Evolutionary conservation across 441 rosid species (phyloP).

Genomic region (Omphalea diandra): DNA sequence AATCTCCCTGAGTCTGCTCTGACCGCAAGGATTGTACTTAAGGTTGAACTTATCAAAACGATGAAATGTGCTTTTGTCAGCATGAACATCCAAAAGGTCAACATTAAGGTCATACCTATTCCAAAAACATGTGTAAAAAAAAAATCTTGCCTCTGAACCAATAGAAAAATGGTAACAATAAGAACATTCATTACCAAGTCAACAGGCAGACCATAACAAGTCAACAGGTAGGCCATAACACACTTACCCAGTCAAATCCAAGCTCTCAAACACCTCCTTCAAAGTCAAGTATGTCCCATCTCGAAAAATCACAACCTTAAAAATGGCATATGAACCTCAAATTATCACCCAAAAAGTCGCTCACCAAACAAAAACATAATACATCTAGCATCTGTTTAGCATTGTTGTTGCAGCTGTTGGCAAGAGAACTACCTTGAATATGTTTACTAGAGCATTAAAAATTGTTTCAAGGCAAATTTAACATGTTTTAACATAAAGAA

Average conservation of each 20-base stretch:
- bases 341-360: not conserved
- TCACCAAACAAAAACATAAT: too few species aligned
- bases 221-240: slow-evolving; percentile 79
- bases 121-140: slow-evolving; percentile 16
- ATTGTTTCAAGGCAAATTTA: too few species aligned
- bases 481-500: too few species aligned
- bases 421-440: too few species aligned
- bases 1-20: slow-evolving; percentile 98
- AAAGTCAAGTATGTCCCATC: slow-evolving; percentile 98
- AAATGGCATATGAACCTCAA: slow-evolving; percentile 14
- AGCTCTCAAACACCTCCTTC: slow-evolving; percentile 95
- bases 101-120: slow-evolving; percentile 93
- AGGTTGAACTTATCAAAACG: slow-evolving; percentile 99
- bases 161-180: not conserved
- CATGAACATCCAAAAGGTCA: slow-evolving; percentile 98
- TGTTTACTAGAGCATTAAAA: too few species aligned
- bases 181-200: slow-evolving; percentile 23
- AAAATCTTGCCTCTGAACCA: slow-evolving; percentile 14
- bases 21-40: slow-evolving; percentile 99
- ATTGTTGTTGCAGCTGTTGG: too few species aligned
- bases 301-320: slow-evolving; percentile 96
- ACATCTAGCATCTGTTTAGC: too few species aligned
- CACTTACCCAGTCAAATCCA: slow-evolving; percentile 95
- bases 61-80: slow-evolving; percentile 99
- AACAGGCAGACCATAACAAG: too few species aligned